These are phyloP conservation scores for Rhinocladiella mackenziei DNA, from an alignment of 2,329 filamentous ascomycete genomes.

Conservation along the genomic window DNA sequence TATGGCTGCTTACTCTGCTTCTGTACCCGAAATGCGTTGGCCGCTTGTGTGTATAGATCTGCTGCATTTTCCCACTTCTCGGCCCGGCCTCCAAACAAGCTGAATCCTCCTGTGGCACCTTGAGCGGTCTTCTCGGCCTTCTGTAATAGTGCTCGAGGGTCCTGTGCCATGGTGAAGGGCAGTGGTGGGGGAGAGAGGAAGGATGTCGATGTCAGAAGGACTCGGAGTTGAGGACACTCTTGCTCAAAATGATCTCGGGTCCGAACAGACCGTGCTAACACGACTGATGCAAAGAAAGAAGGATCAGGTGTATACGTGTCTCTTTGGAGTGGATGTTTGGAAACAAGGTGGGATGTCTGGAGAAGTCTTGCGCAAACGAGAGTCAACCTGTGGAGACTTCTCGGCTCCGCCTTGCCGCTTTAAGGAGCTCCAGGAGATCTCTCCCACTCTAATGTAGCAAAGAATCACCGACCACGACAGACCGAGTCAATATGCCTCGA, in stretches of 20 bases:
- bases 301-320: no score
- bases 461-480: background rate
- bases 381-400: no score
- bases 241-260: no score
- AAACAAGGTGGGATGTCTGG: no score
- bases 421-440: background rate
- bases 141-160: constrained; percentile 72
- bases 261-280: no score
- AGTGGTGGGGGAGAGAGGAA: background rate
- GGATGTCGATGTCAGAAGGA: background rate
- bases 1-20: constrained; percentile 61
- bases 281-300: no score
- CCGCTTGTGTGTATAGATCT: constrained; percentile 81
- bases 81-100: constrained; percentile 78
- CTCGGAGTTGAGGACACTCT: no score
- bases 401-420: background rate
- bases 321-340: no score
- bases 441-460: no score
- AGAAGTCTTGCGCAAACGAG: no score
- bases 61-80: constrained; percentile 89
- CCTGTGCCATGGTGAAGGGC: constrained; percentile 60
- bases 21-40: constrained; percentile 86
- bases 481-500: constrained; percentile 14
- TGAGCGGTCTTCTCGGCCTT: constrained; percentile 82
- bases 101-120: constrained; percentile 75